Base-by-base conservation (phyloP, 2,329 filamentous ascomycete species). In the Drechslerella coelobrocha region DNA sequence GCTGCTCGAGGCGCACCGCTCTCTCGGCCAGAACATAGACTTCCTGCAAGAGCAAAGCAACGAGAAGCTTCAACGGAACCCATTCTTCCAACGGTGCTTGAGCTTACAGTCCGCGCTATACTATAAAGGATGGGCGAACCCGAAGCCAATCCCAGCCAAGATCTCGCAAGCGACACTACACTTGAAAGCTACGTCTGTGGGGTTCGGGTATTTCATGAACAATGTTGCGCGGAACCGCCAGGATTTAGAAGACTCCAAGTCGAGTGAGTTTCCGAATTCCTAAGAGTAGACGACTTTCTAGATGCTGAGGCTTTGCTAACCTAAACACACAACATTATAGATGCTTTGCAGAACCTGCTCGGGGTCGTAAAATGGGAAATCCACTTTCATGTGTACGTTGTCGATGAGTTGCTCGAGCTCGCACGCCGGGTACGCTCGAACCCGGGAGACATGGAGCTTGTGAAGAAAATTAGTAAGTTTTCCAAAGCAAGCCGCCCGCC, bases 91-190 rank as follows among this genome's bases (percentile, higher is more conserved):
- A 69, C 84, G 90, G 61, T 90, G 87, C 62, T 82, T 97, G 10
- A 90, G 90, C 75, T 85, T 94, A 26, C 87, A 95, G 76, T 88
- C 90, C 63, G 87, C 90, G 56, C 81, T 97, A 8, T 90, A 89
- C 2, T 92, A 89, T 77, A 84, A 83, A 45, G 88, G 87, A 12
- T 85, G 88, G 73, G 68, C 55, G 31, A 73, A 72, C 17, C 72
- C 73, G 27, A 75, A 74, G 19, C 61, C 66, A 23, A 63, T 76
- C 23, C 72, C 73, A 3, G 74, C 74, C 26, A 76, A 76, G 54
- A 68, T 76, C 10, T 74, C 75, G 2, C 75, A 74, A 69, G 73
- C 74, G 24, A 75, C 74, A 10, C 51, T 76, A 31, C 75, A 75
- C 56, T 61, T 76, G 12, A 69, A 75, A 21, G 74, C 75, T 4